A percentile compares a stretch with the other conserved stretches of the same genome.
Evolutionary conservation across 352 stramenopile species (phyloP).

Genomic region (Phytopythium litorale): DNA sequence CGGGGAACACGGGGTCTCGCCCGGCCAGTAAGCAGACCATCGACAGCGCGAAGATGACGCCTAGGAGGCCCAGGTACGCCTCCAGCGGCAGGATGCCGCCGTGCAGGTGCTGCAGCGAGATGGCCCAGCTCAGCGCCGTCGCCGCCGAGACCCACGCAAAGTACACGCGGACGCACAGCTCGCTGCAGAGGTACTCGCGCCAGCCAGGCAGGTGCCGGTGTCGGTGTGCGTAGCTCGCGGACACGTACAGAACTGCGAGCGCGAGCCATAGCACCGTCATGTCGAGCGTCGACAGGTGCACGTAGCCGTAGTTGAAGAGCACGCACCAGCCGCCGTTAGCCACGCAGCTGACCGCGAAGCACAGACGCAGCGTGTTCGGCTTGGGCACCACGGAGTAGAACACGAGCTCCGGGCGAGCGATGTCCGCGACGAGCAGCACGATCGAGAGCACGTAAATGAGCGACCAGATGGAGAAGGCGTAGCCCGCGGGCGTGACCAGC

Average conservation of each 20-base stretch:
- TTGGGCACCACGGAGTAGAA: constrained; percentile 46
- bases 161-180: constrained; percentile 60
- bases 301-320: constrained; percentile 34
- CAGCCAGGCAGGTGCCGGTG: constrained; percentile 40
- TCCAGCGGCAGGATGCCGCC: constrained; percentile 35
- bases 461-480: constrained; percentile 65
- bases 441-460: constrained; percentile 61
- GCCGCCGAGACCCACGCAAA: constrained; percentile 61
- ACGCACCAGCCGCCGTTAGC: constrained; percentile 51
- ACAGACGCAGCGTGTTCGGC: constrained; percentile 22
- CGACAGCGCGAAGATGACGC: constrained; percentile 34
- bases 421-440: constrained; percentile 50
- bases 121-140: constrained; percentile 48
- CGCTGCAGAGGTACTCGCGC: constrained; percentile 54
- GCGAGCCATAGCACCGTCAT: constrained; percentile 59
- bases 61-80: constrained; percentile 42
- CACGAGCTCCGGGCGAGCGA: constrained; percentile 38
- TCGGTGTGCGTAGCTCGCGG: constrained; percentile 43
- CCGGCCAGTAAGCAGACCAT: constrained; percentile 44
- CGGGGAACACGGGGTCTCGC: constrained; percentile 45
- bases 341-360: constrained; percentile 48
- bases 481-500: constrained; percentile 46
- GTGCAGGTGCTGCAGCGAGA: constrained; percentile 34
- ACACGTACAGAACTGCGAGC: constrained; percentile 62
- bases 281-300: constrained; percentile 34